These are phyloP conservation scores for Pythium guiyangense DNA, from an alignment of 352 stramenopile genomes.

Conservation along the genomic window DNA sequence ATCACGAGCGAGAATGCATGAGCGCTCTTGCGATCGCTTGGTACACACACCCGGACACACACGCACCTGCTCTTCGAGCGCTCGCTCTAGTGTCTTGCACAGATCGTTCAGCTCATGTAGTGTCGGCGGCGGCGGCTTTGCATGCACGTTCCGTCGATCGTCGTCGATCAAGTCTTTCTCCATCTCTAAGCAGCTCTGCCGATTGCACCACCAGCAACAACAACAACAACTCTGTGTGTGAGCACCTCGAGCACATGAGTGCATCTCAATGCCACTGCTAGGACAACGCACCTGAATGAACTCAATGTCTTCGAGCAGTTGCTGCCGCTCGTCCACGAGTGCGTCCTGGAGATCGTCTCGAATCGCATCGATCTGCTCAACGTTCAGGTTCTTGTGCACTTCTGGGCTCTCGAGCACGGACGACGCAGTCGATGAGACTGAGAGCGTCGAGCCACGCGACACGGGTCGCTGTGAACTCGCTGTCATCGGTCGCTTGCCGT, in stretches of 20 bases:
- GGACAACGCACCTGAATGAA: conserved; percentile 59
- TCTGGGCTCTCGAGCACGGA: conserved; percentile 54
- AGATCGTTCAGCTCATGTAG: conserved; percentile 65
- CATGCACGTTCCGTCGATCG: conserved; percentile 40
- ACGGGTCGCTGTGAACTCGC: conserved; percentile 45
- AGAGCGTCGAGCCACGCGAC: conserved; percentile 64
- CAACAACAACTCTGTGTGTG: no score
- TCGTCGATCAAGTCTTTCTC: conserved; percentile 81
- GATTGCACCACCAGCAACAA: no score
- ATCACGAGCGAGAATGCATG: not conserved
- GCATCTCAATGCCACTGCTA: not conserved
- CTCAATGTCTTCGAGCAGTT: conserved; percentile 78
- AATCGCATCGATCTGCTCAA: conserved; percentile 72
- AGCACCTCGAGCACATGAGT: not conserved
- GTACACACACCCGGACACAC: not conserved
- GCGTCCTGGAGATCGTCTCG: conserved; percentile 53
- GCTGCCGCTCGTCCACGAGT: conserved; percentile 46
- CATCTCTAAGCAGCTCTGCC: conserved; percentile 77
- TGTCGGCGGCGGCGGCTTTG: conserved; percentile 36
- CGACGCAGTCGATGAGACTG: conserved; percentile 40
- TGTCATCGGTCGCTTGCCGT: conserved; percentile 28
- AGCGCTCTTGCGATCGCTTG: not conserved
- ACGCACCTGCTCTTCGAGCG: conserved; percentile 50
- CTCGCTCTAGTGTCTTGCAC: conserved; percentile 50
- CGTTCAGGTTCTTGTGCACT: conserved; percentile 48